Conservation (phyloP, 371 early-diverging fungal species). For the Syncephalastrum sp. region DNA sequence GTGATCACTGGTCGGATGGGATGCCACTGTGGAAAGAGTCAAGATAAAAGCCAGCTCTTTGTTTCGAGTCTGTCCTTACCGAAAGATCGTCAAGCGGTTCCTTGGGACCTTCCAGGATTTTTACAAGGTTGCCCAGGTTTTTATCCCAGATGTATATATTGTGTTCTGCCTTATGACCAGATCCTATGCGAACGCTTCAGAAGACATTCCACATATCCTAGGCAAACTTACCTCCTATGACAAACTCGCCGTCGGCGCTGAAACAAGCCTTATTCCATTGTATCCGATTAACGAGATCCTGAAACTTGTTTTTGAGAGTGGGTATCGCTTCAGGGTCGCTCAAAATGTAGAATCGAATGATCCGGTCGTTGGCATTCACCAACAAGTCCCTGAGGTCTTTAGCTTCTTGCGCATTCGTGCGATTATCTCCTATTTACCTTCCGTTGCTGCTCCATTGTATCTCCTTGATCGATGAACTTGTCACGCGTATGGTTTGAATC, state of each 20-base stretch:
- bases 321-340: conserved; percentile 48
- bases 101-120: conserved; percentile 89
- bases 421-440: conserved; percentile 22
- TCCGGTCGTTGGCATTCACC: conserved; percentile 73
- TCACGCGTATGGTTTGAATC: conserved; percentile 40
- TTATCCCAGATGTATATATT: conserved; percentile 94
- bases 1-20: conserved; percentile 83
- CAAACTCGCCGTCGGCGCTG: conserved; percentile 83
- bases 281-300: conserved; percentile 83
- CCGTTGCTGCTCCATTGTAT: conserved; percentile 63
- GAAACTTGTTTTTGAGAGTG: conserved; percentile 70
- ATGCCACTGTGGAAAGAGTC: conserved; percentile 66
- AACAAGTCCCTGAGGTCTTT: conserved; percentile 56
- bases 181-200: conserved; percentile 37
- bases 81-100: conserved; percentile 85
- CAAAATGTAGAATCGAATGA: conserved; percentile 63
- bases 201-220: not conserved
- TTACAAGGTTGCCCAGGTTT: conserved; percentile 75
- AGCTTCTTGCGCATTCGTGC: not conserved
- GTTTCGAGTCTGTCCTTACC: conserved; percentile 42
- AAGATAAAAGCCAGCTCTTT: not conserved
- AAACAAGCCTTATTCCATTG: conserved; percentile 87
- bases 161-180: conserved; percentile 81
- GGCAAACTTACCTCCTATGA: conserved; percentile 61
- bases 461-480: conserved; percentile 59